A percentile compares a stretch with the other conserved stretches of the same genome.
Conservation (phyloP, 345 rosid genomes). For the Eucalyptus cloeziana region DNA sequence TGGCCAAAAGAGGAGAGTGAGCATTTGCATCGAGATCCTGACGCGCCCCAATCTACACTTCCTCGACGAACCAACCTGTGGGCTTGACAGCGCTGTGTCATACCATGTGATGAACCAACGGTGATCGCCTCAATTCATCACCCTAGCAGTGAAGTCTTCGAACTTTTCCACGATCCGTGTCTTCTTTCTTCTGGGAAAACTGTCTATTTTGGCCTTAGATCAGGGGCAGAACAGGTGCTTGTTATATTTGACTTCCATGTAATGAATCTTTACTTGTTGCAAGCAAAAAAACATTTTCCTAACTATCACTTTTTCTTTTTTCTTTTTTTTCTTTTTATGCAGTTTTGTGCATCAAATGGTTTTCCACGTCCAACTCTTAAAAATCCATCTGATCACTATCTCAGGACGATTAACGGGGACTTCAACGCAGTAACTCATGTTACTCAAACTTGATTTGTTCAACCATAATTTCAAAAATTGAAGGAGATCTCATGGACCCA, state of each 20-base stretch:
- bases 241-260: neutral
- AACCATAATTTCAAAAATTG: neutral
- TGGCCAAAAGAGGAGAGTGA: conserved; percentile 43
- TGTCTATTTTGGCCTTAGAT: conserved; percentile 29
- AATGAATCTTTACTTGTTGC: neutral
- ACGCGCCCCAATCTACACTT: conserved; percentile 26
- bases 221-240: conserved; percentile 12
- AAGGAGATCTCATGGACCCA: neutral
- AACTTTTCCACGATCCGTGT: conserved; percentile 23
- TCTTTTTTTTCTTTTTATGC: neutral
- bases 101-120: conserved; percentile 33
- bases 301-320: neutral
- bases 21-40: conserved; percentile 47
- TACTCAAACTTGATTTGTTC: neutral
- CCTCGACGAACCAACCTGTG: conserved; percentile 42
- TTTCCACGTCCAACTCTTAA: neutral
- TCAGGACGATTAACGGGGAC: conserved; percentile 25
- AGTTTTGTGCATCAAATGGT: conserved; percentile 44
- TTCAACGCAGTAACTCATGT: conserved; percentile 13
- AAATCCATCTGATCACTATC: neutral
- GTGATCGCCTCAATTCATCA: conserved; percentile 37
- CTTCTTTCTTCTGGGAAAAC: conserved; percentile 27
- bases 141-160: conserved; percentile 28
- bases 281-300: neutral
- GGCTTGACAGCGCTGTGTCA: conserved; percentile 36